These are phyloP conservation scores for Lactarius hengduanensis DNA, from an alignment of 768 basidiomycete genomes.

Conservation along the genomic window DNA sequence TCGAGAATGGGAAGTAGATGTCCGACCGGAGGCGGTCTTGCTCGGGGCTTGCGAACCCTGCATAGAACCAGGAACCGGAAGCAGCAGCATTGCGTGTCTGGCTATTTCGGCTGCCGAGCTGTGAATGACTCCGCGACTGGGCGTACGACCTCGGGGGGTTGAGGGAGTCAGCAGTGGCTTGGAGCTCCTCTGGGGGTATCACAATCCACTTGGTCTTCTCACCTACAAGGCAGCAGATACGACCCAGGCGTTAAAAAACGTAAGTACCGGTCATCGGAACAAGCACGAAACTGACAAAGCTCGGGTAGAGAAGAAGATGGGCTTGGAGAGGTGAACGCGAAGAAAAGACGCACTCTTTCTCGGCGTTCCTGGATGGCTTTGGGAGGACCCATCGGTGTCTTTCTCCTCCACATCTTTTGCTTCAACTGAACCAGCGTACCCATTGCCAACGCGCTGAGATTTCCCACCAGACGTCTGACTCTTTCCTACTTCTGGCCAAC, in stretches of 20 bases:
- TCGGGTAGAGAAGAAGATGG: constrained; percentile 12
- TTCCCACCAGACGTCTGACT: constrained; percentile 18
- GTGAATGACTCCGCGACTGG: constrained; percentile 34
- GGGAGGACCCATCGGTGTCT: constrained; percentile 27
- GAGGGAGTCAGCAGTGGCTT: constrained; percentile 49
- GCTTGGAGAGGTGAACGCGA: constrained; percentile 7
- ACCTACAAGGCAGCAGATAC: constrained; percentile 33
- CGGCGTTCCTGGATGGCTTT: constrained; percentile 35
- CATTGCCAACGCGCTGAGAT: constrained; percentile 21
- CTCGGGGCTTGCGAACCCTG: constrained; percentile 41
- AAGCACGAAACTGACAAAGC: constrained; percentile 14
- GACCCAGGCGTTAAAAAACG: constrained; percentile 7
- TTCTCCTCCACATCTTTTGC: constrained; percentile 30
- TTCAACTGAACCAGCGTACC: constrained; percentile 24
- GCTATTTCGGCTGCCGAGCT: constrained; percentile 27
- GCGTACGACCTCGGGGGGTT: constrained; percentile 30
- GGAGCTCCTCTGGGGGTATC: constrained; percentile 56
- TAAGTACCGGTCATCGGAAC: constrained; percentile 15
- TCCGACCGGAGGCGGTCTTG: constrained; percentile 37
- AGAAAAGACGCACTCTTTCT: constrained; percentile 40
- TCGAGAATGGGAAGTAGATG: constrained; percentile 45
- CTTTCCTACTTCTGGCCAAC: constrained; percentile 49
- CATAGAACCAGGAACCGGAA: constrained; percentile 37
- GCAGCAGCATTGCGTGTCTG: constrained; percentile 30
- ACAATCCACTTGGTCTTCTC: constrained; percentile 63